A percentile compares a stretch with the other conserved stretches of the same genome.
Evolutionary conservation across 2,329 filamentous ascomycete genomes (phyloP).

Genomic region (Alternaria infectoria): DNA sequence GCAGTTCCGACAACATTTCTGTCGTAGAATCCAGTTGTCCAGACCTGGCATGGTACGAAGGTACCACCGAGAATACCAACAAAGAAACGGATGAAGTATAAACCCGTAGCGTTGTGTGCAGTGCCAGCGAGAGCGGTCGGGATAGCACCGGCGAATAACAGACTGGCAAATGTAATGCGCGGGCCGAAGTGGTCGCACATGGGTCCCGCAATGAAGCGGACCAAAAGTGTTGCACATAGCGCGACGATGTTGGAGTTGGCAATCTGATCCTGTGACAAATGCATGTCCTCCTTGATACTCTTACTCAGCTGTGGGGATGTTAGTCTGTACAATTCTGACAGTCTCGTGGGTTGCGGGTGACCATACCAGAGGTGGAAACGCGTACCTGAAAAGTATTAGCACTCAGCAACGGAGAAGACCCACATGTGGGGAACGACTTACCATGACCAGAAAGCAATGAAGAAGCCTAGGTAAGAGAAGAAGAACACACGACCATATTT

Average conservation of each 20-base stretch:
- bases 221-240: slow-evolving; percentile 65
- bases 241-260: slow-evolving; percentile 92
- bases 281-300: slow-evolving; percentile 80
- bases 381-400: slow-evolving; percentile 66
- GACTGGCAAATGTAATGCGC: slow-evolving; percentile 77
- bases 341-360: slow-evolving; percentile 10
- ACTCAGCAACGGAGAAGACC: slow-evolving; percentile 5
- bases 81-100: slow-evolving; percentile 80
- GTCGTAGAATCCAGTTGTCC: slow-evolving; percentile 92
- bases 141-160: slow-evolving; percentile 78
- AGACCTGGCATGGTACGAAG: slow-evolving; percentile 89
- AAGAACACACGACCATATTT: slow-evolving; percentile 87
- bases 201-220: slow-evolving; percentile 79
- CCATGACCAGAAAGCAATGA: slow-evolving; percentile 88
- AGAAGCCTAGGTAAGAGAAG: slow-evolving; percentile 86
- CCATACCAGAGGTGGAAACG: slow-evolving; percentile 80
- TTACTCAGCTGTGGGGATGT: slow-evolving; percentile 48
- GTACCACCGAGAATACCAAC: slow-evolving; percentile 78
- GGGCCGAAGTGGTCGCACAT: slow-evolving; percentile 87
- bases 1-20: slow-evolving; percentile 89
- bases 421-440: slow-evolving; percentile 38
- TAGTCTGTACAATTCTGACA: slow-evolving; percentile 45
- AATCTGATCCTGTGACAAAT: slow-evolving; percentile 72
- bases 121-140: slow-evolving; percentile 84
- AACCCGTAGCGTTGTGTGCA: slow-evolving; percentile 68